phyloP scores from a whole-genome alignment of 148 eudicot species.

The Amaranthus cruentus region DNA sequence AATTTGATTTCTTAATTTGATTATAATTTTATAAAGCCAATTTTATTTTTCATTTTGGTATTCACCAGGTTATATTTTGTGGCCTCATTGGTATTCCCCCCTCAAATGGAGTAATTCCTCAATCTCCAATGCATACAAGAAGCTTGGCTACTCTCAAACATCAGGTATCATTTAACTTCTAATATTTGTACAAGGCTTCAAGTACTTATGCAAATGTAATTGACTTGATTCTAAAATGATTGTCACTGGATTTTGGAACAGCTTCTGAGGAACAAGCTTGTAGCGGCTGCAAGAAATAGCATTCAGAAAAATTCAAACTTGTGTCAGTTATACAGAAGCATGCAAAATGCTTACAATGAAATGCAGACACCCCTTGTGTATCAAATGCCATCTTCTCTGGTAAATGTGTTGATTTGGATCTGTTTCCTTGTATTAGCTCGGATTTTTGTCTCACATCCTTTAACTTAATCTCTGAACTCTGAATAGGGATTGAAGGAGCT shows the following conservation, averaged over 20 bases:
- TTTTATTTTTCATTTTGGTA: background rate
- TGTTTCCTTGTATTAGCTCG: constrained; percentile 3
- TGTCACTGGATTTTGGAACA: constrained; percentile 30
- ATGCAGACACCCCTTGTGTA: constrained; percentile 96
- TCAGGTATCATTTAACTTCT: constrained; percentile 47
- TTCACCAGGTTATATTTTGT: constrained; percentile 64
- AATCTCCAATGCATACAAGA: constrained; percentile 99
- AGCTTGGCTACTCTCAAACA: constrained; percentile 97
- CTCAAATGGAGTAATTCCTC: constrained; percentile 97
- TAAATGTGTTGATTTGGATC: constrained; percentile 22
- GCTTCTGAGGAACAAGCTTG: constrained; percentile 89
- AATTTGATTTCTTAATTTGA: background rate
- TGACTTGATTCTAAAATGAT: background rate
- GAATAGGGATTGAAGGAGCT: constrained; percentile 83
- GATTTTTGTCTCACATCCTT: background rate
- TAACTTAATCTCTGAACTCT: constrained; percentile 10
- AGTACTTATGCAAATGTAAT: background rate
- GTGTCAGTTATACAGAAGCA: constrained; percentile 63
- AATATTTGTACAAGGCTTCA: background rate
- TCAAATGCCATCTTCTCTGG: constrained; percentile 77
- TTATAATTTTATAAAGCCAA: background rate
- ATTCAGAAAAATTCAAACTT: constrained; percentile 67
- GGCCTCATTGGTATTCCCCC: constrained; percentile 98
- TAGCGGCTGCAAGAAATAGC: constrained; percentile 67
- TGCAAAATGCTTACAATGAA: constrained; percentile 82